Evolutionary conservation across 208 protist species (phyloP).

Genomic region (Blastocrithidia nonstop): DNA sequence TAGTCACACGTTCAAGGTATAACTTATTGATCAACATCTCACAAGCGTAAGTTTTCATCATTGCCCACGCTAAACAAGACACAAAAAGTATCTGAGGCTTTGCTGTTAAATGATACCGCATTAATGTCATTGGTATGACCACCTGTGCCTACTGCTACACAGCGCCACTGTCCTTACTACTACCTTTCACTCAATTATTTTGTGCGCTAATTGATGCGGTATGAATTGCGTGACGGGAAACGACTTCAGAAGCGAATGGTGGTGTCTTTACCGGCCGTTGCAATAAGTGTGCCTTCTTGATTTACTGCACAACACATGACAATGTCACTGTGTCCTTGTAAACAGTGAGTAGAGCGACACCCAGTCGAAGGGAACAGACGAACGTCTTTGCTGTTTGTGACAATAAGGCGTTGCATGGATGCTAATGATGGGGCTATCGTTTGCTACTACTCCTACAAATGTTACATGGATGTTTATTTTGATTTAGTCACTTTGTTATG

Average conservation of each 20-base stretch:
- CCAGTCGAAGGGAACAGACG: constrained; percentile 35
- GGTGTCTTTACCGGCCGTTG: constrained; percentile 71
- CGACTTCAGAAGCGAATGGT: constrained; percentile 78
- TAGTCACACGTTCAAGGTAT: constrained; percentile 11
- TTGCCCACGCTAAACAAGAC: constrained; percentile 60
- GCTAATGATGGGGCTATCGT: constrained; percentile 3
- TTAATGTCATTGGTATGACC: constrained; percentile 78
- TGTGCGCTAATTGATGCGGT: too few species aligned
- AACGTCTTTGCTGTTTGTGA: constrained; percentile 82
- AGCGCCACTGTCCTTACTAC: too few species aligned
- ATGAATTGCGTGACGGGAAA: too few species aligned
- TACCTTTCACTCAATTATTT: too few species aligned
- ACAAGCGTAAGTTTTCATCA: constrained; percentile 75
- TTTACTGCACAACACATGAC: constrained; percentile 72
- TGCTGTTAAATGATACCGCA: constrained; percentile 49
- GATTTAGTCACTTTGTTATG: too few species aligned
- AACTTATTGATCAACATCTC: constrained; percentile 47
- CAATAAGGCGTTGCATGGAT: constrained; percentile 34
- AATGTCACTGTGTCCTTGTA: constrained; percentile 72
- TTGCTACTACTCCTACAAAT: too few species aligned
- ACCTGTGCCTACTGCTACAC: constrained; percentile 35
- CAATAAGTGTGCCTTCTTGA: constrained; percentile 42
- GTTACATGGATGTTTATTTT: too few species aligned
- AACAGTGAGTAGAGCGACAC: constrained; percentile 36
- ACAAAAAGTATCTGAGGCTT: constrained; percentile 39